Conservation (phyloP, 345 rosid species). For the Salix arbutifolia region DNA sequence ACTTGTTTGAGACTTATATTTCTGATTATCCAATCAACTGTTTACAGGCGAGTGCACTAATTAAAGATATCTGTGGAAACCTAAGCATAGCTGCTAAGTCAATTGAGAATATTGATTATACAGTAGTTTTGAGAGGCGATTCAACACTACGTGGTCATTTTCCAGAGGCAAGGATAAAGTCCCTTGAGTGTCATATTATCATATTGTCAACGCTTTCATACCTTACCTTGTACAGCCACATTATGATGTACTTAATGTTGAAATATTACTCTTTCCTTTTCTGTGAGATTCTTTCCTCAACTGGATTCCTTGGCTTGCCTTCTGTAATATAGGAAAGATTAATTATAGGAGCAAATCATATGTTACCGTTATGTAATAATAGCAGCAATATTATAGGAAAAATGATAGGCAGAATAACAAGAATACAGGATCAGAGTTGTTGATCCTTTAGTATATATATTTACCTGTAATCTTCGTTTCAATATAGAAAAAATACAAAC, state of each 20-base stretch:
- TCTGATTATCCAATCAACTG: constrained; percentile 15
- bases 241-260: constrained; percentile 9
- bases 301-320: too few species aligned
- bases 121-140: constrained; percentile 91
- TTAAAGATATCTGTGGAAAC: constrained; percentile 72
- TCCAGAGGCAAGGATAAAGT: constrained; percentile 63
- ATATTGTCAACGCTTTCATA: not conserved
- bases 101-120: constrained; percentile 54
- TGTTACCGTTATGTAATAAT: too few species aligned
- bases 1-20: constrained; percentile 8
- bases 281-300: too few species aligned
- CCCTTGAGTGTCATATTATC: constrained; percentile 1
- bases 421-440: too few species aligned
- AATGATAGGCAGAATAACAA: too few species aligned
- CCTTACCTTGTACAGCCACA: not conserved
- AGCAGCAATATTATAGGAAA: too few species aligned
- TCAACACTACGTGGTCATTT: constrained; percentile 97
- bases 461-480: too few species aligned
- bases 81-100: constrained; percentile 55
- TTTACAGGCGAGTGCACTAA: constrained; percentile 67
- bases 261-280: too few species aligned
- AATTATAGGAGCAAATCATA: too few species aligned
- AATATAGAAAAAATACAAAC: too few species aligned
- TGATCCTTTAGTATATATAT: too few species aligned
- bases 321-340: too few species aligned